These are phyloP conservation scores for Albifimbria verrucaria DNA, from an alignment of 2,329 filamentous ascomycete species.

Conservation along the genomic window DNA sequence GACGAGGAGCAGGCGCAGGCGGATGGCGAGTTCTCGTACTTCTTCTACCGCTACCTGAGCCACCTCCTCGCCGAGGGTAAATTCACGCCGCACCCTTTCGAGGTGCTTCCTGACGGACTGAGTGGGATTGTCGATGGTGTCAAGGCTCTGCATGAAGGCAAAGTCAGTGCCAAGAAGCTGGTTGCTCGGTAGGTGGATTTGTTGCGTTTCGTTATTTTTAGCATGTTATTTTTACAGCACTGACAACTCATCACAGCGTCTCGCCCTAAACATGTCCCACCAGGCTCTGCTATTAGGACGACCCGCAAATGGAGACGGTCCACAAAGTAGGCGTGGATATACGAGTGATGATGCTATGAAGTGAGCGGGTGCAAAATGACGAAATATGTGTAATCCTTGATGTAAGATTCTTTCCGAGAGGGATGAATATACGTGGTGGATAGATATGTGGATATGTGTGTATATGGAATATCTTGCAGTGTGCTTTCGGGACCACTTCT, in stretches of 20 bases:
- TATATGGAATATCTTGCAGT: no score
- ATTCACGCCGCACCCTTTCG: background rate
- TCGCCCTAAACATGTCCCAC: background rate
- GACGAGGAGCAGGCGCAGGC: background rate
- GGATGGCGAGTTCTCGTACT: background rate
- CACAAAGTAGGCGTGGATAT: no score
- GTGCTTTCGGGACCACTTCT: background rate
- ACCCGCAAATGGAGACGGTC: no score
- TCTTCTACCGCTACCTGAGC: background rate
- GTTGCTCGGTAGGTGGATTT: background rate
- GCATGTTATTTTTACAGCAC: no score
- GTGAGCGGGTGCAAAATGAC: no score
- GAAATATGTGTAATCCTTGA: no score
- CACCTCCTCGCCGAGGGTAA: background rate
- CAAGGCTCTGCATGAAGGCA: background rate
- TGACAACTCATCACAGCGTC: background rate
- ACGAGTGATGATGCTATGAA: no score
- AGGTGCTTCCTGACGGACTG: background rate
- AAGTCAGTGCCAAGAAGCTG: background rate
- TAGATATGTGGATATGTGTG: no score
- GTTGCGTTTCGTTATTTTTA: no score
- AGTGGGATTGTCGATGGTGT: background rate
- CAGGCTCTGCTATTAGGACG: background rate
- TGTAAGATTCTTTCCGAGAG: no score
- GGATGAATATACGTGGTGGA: no score